Evolutionary conservation across 495 filamentous ascomycete species (phyloP), one percentile per base, ranked within the genome.

Genomic region (Elasticomyces elasticus): DNA sequence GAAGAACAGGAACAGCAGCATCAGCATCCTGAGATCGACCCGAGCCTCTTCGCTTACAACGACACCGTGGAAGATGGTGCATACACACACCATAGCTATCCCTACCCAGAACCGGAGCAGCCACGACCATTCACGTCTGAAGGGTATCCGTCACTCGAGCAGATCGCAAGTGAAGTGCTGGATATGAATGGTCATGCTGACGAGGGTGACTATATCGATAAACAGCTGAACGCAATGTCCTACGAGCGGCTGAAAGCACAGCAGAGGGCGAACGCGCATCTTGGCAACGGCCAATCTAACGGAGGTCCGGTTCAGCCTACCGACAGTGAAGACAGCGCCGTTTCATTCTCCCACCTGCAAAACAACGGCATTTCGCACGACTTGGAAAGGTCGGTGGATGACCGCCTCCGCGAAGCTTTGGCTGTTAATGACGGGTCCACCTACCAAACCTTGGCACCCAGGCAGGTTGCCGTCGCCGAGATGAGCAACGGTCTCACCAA

Each of bases 91-190:
- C 23, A 45, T 22, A 50, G 27, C 51, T 56, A 56, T 41, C 35
- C 54, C 15, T 58, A 58, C 28, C 46, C 42, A 12, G 43, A 30
- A 11, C 1, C 54, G 13, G 33, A 54, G 15, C 51, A 62, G 25
- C 15, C 5, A n/a, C 44, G 53, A 2, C 11, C 43, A 1, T 37
- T 49, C 10, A 27, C 33, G 5, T 58, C 52, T 41, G 31, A 54
- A n/a, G n/a, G n/a, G 17, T 53, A 53, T 15, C 49, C 54, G 40
- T 62, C 59, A 45, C 46, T 62, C 7, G 59, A 62, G 54, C 59
- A 62, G 51, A 62, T 62, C 31, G 59, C 59, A n/a, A 62, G 55
- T 25, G 59, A 62, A 25, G 59, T 62, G 19, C 28, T 61, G 35
- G 54, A 62, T 24, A 58, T 62, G 54, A 58, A 62, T 40, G 59